Evolutionary conservation across 2,329 filamentous ascomycete genomes (phyloP).

Genomic region (Aureobasidium musti): DNA sequence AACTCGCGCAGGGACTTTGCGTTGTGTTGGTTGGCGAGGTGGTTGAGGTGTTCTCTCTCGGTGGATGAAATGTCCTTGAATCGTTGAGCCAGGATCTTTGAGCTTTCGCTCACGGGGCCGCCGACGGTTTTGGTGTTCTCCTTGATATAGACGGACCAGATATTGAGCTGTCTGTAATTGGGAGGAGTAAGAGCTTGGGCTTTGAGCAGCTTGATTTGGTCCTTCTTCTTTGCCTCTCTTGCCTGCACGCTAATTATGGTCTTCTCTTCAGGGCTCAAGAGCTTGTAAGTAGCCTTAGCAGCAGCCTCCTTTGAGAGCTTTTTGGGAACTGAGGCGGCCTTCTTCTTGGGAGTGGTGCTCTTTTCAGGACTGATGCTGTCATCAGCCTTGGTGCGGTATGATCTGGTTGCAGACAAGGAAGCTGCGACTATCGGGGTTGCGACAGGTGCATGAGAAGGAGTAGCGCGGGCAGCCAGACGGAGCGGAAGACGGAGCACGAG

Average conservation of each 20-base stretch:
- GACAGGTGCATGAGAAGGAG: background rate
- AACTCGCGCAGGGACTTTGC: slow-evolving; percentile 49
- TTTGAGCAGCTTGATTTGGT: slow-evolving; percentile 42
- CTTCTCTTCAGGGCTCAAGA: slow-evolving; percentile 23
- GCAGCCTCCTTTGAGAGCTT: slow-evolving; percentile 12
- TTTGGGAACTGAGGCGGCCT: slow-evolving; percentile 8
- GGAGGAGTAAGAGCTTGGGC: slow-evolving; percentile 40
- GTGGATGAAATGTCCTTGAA: slow-evolving; percentile 45
- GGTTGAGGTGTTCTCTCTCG: slow-evolving; percentile 57
- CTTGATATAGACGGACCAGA: slow-evolving; percentile 38
- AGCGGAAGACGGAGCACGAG: slow-evolving; percentile 29
- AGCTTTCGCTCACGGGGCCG: background rate
- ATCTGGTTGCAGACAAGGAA: background rate
- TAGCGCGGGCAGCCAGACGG: slow-evolving; percentile 24
- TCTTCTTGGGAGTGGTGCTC: slow-evolving; percentile 24
- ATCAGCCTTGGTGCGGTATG: slow-evolving; percentile 12
- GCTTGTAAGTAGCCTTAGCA: slow-evolving; percentile 13
- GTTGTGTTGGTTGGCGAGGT: slow-evolving; percentile 52
- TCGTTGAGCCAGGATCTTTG: slow-evolving; percentile 41
- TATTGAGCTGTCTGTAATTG: slow-evolving; percentile 24
- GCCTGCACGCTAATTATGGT: slow-evolving; percentile 40
- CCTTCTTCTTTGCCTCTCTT: slow-evolving; percentile 35
- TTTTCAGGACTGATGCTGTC: too few species aligned
- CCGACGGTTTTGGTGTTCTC: slow-evolving; percentile 34
- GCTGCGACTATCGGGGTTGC: slow-evolving; percentile 15